Evolutionary conservation across 441 rosid species (phyloP).

Genomic region (Gossypium schwendimanii): DNA sequence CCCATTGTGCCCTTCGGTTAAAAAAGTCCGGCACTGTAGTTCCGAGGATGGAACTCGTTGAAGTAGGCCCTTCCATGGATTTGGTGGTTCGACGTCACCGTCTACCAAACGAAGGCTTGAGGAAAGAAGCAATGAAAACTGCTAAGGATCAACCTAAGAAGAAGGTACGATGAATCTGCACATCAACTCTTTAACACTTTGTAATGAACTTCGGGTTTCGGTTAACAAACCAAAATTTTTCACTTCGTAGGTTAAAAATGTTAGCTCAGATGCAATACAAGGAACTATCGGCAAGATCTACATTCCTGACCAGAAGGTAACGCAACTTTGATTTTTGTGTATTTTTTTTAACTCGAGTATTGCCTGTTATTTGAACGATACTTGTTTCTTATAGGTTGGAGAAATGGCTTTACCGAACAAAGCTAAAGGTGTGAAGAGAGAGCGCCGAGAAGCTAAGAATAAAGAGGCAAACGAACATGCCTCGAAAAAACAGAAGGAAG

Average conservation of each 20-base stretch:
- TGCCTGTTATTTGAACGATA: not conserved
- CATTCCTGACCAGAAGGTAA: slow-evolving; percentile 88
- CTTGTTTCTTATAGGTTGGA: slow-evolving; percentile 38
- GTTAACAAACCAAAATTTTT: slow-evolving; percentile 9
- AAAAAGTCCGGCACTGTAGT: slow-evolving; percentile 78
- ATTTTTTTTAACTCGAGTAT: not conserved
- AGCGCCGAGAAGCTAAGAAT: slow-evolving; percentile 66
- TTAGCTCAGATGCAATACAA: slow-evolving; percentile 45
- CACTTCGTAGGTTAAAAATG: slow-evolving; percentile 64
- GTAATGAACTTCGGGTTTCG: not conserved
- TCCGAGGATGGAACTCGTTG: slow-evolving; percentile 81
- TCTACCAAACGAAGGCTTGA: slow-evolving; percentile 66
- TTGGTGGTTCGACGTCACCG: slow-evolving; percentile 79
- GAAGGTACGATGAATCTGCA: slow-evolving; percentile 46
- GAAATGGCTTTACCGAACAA: slow-evolving; percentile 54
- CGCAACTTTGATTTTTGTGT: not conserved
- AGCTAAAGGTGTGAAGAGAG: slow-evolving; percentile 88
- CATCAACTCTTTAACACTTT: not conserved
- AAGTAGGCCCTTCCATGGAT: slow-evolving; percentile 95
- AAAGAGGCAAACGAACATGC: slow-evolving; percentile 32
- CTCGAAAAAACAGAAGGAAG: slow-evolving; percentile 57
- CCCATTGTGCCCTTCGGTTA: slow-evolving; percentile 77
- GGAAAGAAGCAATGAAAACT: slow-evolving; percentile 78
- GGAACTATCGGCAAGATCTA: slow-evolving; percentile 78
- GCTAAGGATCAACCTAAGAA: slow-evolving; percentile 66